Base-by-base conservation (phyloP, 495 filamentous ascomycete species). In the Usnea hakonensis region DNA sequence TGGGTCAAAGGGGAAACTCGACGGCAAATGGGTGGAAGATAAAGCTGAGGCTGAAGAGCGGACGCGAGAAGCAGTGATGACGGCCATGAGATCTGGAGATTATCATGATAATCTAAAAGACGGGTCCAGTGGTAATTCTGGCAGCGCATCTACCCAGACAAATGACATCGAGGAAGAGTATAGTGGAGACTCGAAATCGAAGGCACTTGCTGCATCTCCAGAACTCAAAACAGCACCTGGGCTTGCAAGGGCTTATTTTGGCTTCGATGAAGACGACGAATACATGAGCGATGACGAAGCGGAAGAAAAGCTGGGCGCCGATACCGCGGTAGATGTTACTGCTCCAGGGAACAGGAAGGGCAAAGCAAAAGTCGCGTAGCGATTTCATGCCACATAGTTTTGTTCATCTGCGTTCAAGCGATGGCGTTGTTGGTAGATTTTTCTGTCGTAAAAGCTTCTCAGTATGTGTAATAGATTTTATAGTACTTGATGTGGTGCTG, bases 11-110 rank as follows among this genome's bases (percentile, higher is more conserved):
- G 84, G 85, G 33, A 85, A 86, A 64, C 71, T 96, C 30, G 90
- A 94, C 75, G 90, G 88, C 9, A 88, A 92, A 73, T 98, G 94
- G 92, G 83, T 96, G 50, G 92, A 96, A 70, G 87, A 90, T 58
- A 94, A 90, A 71, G 91, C 95, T 68, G 91, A 93, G 71, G 85
- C 83, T 57, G 85, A 83, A 62, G 89, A 92, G 75, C 84, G 89
- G 72, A 90, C 89, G 1, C 79, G 91, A 50, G 90, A 94, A 67
- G 95, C 91, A 3, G 91, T 96, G 37, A 65, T 88, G 56, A 80
- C 79, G 58, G 90, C 87, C 9, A 86, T 96, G 79, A 88, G 85
- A 76, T 78, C 80, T 61, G 83, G 81, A 11, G 69, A 70, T 50
- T 81, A 81, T 72, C 77, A 77, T 56, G 79, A 82, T 60, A 78